phyloP scores from a whole-genome alignment of 257 asterid species.

The Linaria vulgaris region DNA sequence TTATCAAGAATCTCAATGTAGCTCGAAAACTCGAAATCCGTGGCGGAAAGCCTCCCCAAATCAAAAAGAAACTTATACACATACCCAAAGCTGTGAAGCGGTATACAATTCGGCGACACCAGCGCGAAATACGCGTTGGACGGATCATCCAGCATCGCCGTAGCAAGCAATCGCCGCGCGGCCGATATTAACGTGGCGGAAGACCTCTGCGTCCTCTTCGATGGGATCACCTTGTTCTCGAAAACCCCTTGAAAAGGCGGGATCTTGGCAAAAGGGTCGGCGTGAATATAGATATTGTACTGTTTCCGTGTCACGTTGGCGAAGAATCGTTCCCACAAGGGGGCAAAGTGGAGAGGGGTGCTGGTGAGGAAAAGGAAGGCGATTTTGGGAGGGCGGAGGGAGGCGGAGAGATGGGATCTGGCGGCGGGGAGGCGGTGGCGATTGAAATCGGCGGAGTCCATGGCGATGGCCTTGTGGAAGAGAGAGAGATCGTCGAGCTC shows the following conservation, averaged over 20 bases:
- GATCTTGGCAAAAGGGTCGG: slow-evolving; percentile 49
- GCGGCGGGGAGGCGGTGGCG: slow-evolving; percentile 44
- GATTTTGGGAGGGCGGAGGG: slow-evolving; percentile 57
- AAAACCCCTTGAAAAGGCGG: slow-evolving; percentile 48
- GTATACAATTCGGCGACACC: slow-evolving; percentile 65
- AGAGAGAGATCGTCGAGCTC: slow-evolving; percentile 73
- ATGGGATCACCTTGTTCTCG: slow-evolving; percentile 41
- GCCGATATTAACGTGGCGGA: slow-evolving; percentile 80
- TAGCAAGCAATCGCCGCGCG: slow-evolving; percentile 67
- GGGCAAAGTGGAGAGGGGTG: slow-evolving; percentile 54
- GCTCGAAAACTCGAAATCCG: slow-evolving; percentile 48
- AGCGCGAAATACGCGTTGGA: slow-evolving; percentile 57
- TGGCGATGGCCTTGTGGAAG: slow-evolving; percentile 60
- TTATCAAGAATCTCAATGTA: slow-evolving; percentile 64
- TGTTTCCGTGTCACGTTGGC: slow-evolving; percentile 29
- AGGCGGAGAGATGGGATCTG: slow-evolving; percentile 58
- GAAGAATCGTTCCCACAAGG: slow-evolving; percentile 65
- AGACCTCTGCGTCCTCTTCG: slow-evolving; percentile 65
- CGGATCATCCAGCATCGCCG: slow-evolving; percentile 69
- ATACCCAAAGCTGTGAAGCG: slow-evolving; percentile 62
- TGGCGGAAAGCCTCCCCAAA: slow-evolving; percentile 33
- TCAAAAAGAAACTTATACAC: slow-evolving; percentile 53
- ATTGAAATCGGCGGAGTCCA: slow-evolving; percentile 31
- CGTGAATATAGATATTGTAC: slow-evolving; percentile 67
- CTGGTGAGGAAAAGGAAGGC: slow-evolving; percentile 70